A percentile compares a stretch with the other conserved stretches of the same genome.
These are phyloP conservation scores for Penicillium alfredii DNA, from an alignment of 495 filamentous ascomycete genomes.

Conservation along the genomic window DNA sequence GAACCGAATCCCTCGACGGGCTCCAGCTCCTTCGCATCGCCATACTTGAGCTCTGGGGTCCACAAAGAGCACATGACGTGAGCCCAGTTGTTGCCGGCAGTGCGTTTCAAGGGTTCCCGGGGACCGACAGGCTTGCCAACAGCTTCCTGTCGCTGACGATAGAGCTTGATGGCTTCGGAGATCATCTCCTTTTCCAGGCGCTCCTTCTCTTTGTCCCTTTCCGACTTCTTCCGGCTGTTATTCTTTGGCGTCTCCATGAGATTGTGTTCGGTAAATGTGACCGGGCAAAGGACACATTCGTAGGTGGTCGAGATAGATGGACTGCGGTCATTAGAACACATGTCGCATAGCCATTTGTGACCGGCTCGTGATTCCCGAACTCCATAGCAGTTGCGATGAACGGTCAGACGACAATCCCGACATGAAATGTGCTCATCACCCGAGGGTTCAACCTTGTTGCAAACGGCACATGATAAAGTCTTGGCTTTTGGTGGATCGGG, in stretches of 20 bases:
- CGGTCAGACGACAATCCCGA: constrained; percentile 78
- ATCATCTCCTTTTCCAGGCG: constrained; percentile 75
- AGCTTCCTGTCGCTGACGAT: constrained; percentile 75
- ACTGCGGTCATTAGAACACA: constrained; percentile 87
- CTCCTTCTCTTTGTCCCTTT: constrained; percentile 86
- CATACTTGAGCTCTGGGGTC: constrained; percentile 88
- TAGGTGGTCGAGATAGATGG: constrained; percentile 83
- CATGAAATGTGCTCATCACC: constrained; percentile 72
- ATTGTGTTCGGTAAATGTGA: constrained; percentile 65
- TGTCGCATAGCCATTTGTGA: constrained; percentile 91
- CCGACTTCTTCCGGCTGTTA: constrained; percentile 87
- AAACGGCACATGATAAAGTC: constrained; percentile 78
- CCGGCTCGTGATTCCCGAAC: constrained; percentile 61
- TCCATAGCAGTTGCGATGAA: constrained; percentile 93
- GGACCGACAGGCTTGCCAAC: constrained; percentile 74
- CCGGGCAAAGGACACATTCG: constrained; percentile 85
- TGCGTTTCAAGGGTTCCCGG: constrained; percentile 88
- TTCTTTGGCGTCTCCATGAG: constrained; percentile 79
- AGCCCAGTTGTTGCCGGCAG: constrained; percentile 95
- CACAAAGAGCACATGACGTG: constrained; percentile 89
- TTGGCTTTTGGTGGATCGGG: constrained; percentile 72
- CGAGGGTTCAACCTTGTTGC: constrained; percentile 62
- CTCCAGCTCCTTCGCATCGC: constrained; percentile 70
- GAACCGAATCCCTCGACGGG: constrained; percentile 81
- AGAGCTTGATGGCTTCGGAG: constrained; percentile 64